Base-by-base conservation (phyloP, 1,284 basidiomycete genomes). In the Psilocybe mexicana region DNA sequence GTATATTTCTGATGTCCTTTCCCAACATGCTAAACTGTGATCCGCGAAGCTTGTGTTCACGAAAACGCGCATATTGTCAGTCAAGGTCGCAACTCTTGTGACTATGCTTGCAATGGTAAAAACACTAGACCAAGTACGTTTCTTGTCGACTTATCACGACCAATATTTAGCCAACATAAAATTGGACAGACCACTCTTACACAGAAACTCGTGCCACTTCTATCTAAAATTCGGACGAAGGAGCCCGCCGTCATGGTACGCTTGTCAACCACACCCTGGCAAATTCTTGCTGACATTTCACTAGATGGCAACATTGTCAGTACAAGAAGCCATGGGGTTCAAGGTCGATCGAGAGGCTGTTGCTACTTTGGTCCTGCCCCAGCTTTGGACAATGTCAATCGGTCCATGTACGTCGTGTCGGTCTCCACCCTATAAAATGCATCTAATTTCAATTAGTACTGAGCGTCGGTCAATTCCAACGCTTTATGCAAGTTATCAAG, bases 301-400 rank as follows among this genome's bases (percentile, higher is more conserved):
- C 46, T 36, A 93, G 90, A 91, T 96, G 84, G 93, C 94, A 0
- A 97, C 95, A 0, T 77, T 98, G 43, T 88, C 86, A 7, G 95
- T 99, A 0, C 95, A 99, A 74, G 96, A 98, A 73, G 93, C 92
- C 2, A 97, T 98, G 94, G 93, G 95, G 1, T 83, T 87, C 65
- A 99, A 98, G 72, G 90, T 98, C 3, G 95, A 98, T 65, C 83
- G 94, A 46, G 95, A 98, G 74, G 93, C 95, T 3, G 91, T 98
- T 14, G 96, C 96, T 0, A 96, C 92, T 0, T 81, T 96, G 36
- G 93, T 98, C 12, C 79, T 98, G 14, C 95, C 95, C 11, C 96
- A 98, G 66, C 76, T 98, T 7, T 98, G 95, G 95, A 81, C 88
- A 1, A 96, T 98, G 94, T 94, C 92, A 1, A 96, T 97, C 76